phyloP scores from a whole-genome alignment of 495 filamentous ascomycete genomes.

The Evansstolkia leycettana region DNA sequence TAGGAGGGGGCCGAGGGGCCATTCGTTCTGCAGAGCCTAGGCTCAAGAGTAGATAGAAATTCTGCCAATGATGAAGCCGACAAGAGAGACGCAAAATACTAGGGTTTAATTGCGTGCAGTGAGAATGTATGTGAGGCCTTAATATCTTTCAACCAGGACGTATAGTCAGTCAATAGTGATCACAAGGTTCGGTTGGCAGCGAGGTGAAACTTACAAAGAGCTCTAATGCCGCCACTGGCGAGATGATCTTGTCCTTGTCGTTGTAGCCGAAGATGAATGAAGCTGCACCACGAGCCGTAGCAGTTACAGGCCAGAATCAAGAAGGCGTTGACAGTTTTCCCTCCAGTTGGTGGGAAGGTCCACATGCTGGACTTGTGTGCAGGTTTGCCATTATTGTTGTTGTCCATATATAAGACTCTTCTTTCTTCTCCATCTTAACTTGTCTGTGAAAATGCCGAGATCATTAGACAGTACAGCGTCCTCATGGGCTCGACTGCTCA shows the following conservation, averaged over 20 bases:
- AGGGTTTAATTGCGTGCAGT: conserved; percentile 26
- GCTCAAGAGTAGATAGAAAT: no score
- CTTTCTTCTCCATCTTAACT: no score
- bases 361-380: conserved; percentile 12
- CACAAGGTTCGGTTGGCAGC: no score
- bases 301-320: conserved; percentile 21
- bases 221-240: conserved; percentile 21
- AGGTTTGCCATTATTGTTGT: conserved; percentile 3
- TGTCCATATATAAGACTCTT: no score
- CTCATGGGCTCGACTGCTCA: no score
- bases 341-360: conserved; percentile 5
- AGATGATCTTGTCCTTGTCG: conserved; percentile 33
- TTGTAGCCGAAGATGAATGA: conserved; percentile 29
- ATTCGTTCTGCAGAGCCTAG: no score
- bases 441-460: no score
- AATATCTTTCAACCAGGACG: conserved; percentile 7
- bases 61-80: conserved; percentile 22
- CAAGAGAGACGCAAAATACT: conserved; percentile 23
- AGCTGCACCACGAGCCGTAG: conserved; percentile 20
- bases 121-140: conserved; percentile 17
- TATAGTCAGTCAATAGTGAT: no score
- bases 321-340: conserved; percentile 13
- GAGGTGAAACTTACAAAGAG: conserved; percentile 17
- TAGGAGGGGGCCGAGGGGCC: background rate
- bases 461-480: no score